Evolutionary conservation across 495 filamentous ascomycete species (phyloP), one percentile per base, ranked within the genome.

Genomic region (Bathelium albidoporum): DNA sequence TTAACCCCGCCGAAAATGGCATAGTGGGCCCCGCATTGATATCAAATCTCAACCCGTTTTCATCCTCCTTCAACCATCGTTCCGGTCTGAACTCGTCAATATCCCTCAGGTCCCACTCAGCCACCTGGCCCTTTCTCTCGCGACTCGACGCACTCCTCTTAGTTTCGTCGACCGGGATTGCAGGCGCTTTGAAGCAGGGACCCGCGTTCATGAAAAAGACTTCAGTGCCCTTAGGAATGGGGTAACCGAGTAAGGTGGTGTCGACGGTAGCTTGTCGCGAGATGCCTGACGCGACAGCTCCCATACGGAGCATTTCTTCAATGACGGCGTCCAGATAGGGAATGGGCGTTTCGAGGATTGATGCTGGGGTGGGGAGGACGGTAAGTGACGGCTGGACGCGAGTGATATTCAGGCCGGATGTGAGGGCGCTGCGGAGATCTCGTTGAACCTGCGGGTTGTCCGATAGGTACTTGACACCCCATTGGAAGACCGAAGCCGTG

Each of bases 241-340:
- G 34, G 60, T 64, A 39, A 20, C 65, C 65, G 2, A 67, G 60
- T 11, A 67, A 26, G 9, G 41, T 58, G 2, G 65, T 58, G 9
- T 67, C 65, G 14, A 16, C 32, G 10, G 22, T 62, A 3, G 65
- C 62, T 7, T 24, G 10, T 1, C 65, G 52, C 18, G 49, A 20
- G 26, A 39, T 67, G 9, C 16, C 41, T 2, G 28, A 10, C 9
- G 43, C 44, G 16, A 62, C 64, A 18, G 10, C 7, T 16, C 62
- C 58, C 26, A 62, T 45, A 16, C 65, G 32, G 12, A 20, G 58
- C 0, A 67, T 60, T 44, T 67, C 65, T 39, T 64, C 65, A 28
- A 67, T 60, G 5, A 20, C 28, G 7, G 65, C 65, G 32, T 67
- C 65, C 24, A 67, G 58, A 44, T 67, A 67, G 1, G 61, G 62